Evolutionary conservation across 257 asterid genomes (phyloP).

Genomic region (Leptodermis oblonga): DNA sequence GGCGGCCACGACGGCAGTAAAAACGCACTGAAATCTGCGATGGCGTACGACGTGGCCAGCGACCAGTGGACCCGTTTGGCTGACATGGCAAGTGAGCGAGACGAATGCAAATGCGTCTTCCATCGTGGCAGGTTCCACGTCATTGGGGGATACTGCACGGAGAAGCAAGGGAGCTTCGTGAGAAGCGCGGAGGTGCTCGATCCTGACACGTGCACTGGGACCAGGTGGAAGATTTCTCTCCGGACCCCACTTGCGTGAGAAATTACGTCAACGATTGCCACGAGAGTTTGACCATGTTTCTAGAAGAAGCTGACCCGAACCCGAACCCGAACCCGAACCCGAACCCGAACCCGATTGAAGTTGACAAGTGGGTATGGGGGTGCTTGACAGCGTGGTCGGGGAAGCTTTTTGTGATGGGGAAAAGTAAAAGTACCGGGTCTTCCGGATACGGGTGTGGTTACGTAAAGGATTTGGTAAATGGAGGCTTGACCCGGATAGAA

Average conservation of each 20-base stretch:
- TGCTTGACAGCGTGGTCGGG: conserved; percentile 20
- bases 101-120: conserved; percentile 22
- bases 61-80: conserved; percentile 20
- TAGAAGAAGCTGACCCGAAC: background rate
- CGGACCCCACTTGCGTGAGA: background rate
- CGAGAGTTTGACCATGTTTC: conserved; percentile 9
- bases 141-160: conserved; percentile 19
- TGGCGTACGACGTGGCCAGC: conserved; percentile 16
- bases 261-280: background rate
- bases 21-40: conserved; percentile 6
- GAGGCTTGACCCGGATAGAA: background rate
- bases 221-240: background rate
- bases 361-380: too few relatives aligned
- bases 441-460: background rate
- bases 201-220: conserved; percentile 8
- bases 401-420: conserved; percentile 14
- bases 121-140: conserved; percentile 22
- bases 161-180: conserved; percentile 17
- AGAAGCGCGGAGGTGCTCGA: conserved; percentile 13
- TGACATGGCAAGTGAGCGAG: conserved; percentile 21
- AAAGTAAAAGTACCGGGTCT: background rate
- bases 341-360: too few relatives aligned
- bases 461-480: conserved; percentile 3
- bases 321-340: too few relatives aligned
- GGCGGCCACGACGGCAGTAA: conserved; percentile 23